These are phyloP conservation scores for Schizothecium vesticola DNA, from an alignment of 495 filamentous ascomycete genomes.

Conservation along the genomic window DNA sequence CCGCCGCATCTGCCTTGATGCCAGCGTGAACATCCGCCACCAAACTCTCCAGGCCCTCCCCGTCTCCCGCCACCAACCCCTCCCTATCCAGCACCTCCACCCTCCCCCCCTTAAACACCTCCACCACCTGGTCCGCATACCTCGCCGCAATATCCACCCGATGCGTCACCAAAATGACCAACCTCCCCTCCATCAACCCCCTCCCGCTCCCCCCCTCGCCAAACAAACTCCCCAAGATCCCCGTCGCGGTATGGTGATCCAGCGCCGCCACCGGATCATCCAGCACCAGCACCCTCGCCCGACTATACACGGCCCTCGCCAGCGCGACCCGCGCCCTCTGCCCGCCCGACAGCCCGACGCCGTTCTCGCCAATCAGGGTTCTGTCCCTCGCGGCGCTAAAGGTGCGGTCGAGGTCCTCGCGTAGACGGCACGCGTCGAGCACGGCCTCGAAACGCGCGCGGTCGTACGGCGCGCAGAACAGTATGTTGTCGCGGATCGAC, in stretches of 20 bases:
- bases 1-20: background rate
- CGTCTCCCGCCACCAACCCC: slow-evolving; percentile 18
- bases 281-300: slow-evolving; percentile 85
- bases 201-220: slow-evolving; percentile 34
- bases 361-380: slow-evolving; percentile 92
- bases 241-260: slow-evolving; percentile 77
- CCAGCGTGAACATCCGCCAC: slow-evolving; percentile 5
- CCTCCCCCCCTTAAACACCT: slow-evolving; percentile 52
- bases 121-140: slow-evolving; percentile 63
- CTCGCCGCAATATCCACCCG: slow-evolving; percentile 61
- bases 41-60: slow-evolving; percentile 21
- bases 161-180: slow-evolving; percentile 71
- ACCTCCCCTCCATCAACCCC: slow-evolving; percentile 55
- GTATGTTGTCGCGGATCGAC: slow-evolving; percentile 80
- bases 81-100: slow-evolving; percentile 44
- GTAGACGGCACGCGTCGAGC: slow-evolving; percentile 84
- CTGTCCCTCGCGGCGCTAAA: slow-evolving; percentile 83
- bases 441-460: slow-evolving; percentile 81
- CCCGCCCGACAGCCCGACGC: slow-evolving; percentile 91
- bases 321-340: slow-evolving; percentile 91
- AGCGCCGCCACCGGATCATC: slow-evolving; percentile 94
- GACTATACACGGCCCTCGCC: slow-evolving; percentile 88
- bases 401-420: slow-evolving; percentile 72
- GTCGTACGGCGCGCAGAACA: slow-evolving; percentile 70
- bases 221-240: slow-evolving; percentile 64